Conservation (phyloP, 2,329 filamentous ascomycete genomes). For the Penicillium sp. region DNA sequence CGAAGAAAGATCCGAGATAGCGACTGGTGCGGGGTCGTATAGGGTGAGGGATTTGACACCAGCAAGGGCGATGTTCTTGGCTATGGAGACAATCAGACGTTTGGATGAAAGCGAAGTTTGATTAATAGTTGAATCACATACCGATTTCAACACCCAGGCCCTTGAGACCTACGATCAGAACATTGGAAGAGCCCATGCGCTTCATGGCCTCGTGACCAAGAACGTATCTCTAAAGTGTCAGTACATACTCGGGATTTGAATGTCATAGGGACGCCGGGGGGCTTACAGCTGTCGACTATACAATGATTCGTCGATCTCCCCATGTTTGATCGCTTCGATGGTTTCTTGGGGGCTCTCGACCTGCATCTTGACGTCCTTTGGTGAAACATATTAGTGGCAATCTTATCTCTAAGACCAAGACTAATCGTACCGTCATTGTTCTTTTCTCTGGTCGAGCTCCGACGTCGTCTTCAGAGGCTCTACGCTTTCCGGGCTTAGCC, state of each 20-base stretch:
- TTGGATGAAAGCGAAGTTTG: not conserved
- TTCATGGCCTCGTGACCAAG: constrained; percentile 88
- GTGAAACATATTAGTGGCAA: constrained; percentile 16
- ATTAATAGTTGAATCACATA: constrained; percentile 29
- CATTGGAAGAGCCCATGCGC: constrained; percentile 94
- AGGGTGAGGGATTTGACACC: constrained; percentile 97
- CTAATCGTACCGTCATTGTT: constrained; percentile 50
- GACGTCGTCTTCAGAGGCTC: constrained; percentile 50
- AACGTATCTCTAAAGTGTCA: constrained; percentile 54
- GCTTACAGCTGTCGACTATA: constrained; percentile 64
- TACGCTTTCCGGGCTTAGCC: constrained; percentile 54
- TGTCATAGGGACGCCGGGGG: not conserved
- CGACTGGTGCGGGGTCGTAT: constrained; percentile 81
- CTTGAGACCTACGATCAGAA: constrained; percentile 87
- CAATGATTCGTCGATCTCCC: constrained; percentile 66
- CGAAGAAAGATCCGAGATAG: constrained; percentile 86
- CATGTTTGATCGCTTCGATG: constrained; percentile 61
- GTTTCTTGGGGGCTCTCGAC: constrained; percentile 59
- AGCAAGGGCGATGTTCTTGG: constrained; percentile 96
- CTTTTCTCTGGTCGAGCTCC: constrained; percentile 53
- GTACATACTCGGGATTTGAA: constrained; percentile 4
- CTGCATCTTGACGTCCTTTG: constrained; percentile 59
- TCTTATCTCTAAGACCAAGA: constrained; percentile 4
- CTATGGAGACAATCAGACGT: constrained; percentile 41
- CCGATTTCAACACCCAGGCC: constrained; percentile 92